Evolutionary conservation across 2,329 filamentous ascomycete species (phyloP), one percentile per base, ranked within the genome.

Genomic region (Sphaerulina populicola): DNA sequence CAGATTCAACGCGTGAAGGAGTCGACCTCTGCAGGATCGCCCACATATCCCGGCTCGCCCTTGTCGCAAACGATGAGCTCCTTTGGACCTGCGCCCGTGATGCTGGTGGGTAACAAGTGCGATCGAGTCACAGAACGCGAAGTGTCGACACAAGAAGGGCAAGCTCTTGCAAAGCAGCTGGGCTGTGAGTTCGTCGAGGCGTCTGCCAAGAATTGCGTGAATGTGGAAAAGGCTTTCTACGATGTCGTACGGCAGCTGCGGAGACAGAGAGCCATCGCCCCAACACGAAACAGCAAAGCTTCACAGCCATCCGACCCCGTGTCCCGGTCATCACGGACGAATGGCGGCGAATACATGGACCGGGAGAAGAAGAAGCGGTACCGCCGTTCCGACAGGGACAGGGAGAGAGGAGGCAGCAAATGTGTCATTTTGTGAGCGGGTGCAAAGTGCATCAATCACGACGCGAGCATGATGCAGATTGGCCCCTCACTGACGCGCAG

Each of bases 41-140:
- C 85, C 6, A 85, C 84, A 27, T 90, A 88, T 62, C 82, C 83
- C 6, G 85, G 85, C 55, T 88, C 85, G 21, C 85, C 85, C 44
- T 77, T 88, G 56, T 80, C 78, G 50, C 70, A 76, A 31, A 78
- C 77, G 0, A 76, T 77, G 42, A 72, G 74, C 15, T 73, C 72
- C 23, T 80, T 80, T 57, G 77, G 81, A 57, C 85, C 85, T 15
- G 88, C 93, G 12, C 93, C 93, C 42, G 88, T 98, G 64, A 97
- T 98, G 93, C 79, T 98, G 29, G 93, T 98, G 33, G 93, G 93
- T 60, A 97, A 98, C 77, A 98, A 98, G 75, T 94, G 88, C 72
- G 93, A 98, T 72, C 81, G 93, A 64, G 88, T 94, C 42, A 94
- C 91, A 27, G 93, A 97, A 72, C 82, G 93, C 59, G 91, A 96